phyloP scores from a whole-genome alignment of 1,284 basidiomycete genomes.

The Ceratobasidium theobromae region DNA sequence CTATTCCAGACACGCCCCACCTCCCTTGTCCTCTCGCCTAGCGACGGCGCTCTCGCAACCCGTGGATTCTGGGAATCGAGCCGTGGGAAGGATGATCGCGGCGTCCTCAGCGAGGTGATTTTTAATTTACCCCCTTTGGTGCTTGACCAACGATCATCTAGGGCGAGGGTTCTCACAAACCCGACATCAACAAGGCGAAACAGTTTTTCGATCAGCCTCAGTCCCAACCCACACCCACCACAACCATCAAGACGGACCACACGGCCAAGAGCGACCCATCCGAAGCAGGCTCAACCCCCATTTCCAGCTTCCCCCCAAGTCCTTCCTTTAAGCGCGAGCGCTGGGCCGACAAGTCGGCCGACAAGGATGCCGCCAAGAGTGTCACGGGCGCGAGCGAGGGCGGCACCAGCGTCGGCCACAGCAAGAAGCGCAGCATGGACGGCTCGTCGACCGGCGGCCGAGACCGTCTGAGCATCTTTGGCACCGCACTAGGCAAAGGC shows the following conservation, averaged over 20 bases:
- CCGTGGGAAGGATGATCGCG: slow-evolving; percentile 52
- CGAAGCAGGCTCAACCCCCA: slow-evolving; percentile 34
- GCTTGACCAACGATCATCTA: slow-evolving; percentile 40
- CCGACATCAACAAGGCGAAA: slow-evolving; percentile 34
- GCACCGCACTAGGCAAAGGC: slow-evolving; percentile 60
- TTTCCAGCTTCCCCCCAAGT: slow-evolving; percentile 41
- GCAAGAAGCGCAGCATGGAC: slow-evolving; percentile 58
- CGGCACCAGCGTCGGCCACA: slow-evolving; percentile 44
- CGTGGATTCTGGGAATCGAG: slow-evolving; percentile 37
- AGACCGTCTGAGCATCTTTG: slow-evolving; percentile 78
- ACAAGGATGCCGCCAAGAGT: slow-evolving; percentile 42
- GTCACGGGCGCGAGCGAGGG: slow-evolving; percentile 40
- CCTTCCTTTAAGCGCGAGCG: slow-evolving; percentile 43
- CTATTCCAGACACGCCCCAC: slow-evolving; percentile 45
- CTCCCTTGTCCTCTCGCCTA: slow-evolving; percentile 58
- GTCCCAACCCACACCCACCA: slow-evolving; percentile 25
- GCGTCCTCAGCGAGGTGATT: slow-evolving; percentile 66
- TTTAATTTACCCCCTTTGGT: slow-evolving; percentile 19
- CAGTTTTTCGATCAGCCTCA: slow-evolving; percentile 26
- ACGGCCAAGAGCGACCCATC: slow-evolving; percentile 24
- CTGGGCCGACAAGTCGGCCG: slow-evolving; percentile 43
- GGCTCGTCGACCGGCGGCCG: slow-evolving; percentile 10
- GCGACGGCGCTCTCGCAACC: slow-evolving; percentile 57
- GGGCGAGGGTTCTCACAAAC: slow-evolving; percentile 47
- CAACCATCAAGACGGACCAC: slow-evolving; percentile 30